A percentile compares a stretch with the other conserved stretches of the same genome.
These are phyloP conservation scores for Laetiporus sulphureus DNA, from an alignment of 1,284 basidiomycete genomes.

Conservation along the genomic window DNA sequence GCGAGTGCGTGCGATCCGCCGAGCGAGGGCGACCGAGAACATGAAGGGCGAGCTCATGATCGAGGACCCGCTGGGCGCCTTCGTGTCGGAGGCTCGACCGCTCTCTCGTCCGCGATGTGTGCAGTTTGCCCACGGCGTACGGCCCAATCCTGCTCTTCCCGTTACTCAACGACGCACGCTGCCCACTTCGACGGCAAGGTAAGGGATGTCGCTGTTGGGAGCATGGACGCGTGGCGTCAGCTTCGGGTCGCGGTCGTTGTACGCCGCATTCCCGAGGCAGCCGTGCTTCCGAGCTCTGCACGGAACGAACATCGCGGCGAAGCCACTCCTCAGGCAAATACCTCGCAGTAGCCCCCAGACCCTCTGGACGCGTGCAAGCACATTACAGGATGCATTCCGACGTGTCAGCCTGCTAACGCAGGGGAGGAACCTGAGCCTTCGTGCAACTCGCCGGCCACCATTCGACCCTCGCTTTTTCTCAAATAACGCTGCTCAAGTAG, in stretches of 20 bases:
- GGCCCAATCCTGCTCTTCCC: no score
- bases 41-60: slow-evolving; percentile 12
- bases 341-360: not conserved
- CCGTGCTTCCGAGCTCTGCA: slow-evolving; percentile 16
- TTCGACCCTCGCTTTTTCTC: slow-evolving; percentile 38
- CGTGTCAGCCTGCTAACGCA: slow-evolving; percentile 6
- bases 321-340: slow-evolving; percentile 1
- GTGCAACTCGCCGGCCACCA: slow-evolving; percentile 9
- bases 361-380: not conserved
- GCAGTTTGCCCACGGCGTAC: not conserved
- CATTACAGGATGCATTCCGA: slow-evolving; percentile 3
- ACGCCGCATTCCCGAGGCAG: slow-evolving; percentile 10
- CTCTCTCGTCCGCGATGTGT: not conserved
- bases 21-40: slow-evolving; percentile 22
- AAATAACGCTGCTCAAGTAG: slow-evolving; percentile 26
- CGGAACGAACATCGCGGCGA: slow-evolving; percentile 7
- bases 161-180: not conserved
- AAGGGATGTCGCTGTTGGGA: slow-evolving; percentile 12
- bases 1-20: slow-evolving; percentile 19
- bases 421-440: slow-evolving; percentile 11
- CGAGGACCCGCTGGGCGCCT: not conserved
- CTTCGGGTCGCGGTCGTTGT: slow-evolving; percentile 15
- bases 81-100: not conserved
- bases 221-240: slow-evolving; percentile 15
- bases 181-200: no score